A percentile compares a stretch with the other conserved stretches of the same genome.
Conservation (phyloP, 805 yeast genomes). For the Teunomyces barrocoloradensis region DNA sequence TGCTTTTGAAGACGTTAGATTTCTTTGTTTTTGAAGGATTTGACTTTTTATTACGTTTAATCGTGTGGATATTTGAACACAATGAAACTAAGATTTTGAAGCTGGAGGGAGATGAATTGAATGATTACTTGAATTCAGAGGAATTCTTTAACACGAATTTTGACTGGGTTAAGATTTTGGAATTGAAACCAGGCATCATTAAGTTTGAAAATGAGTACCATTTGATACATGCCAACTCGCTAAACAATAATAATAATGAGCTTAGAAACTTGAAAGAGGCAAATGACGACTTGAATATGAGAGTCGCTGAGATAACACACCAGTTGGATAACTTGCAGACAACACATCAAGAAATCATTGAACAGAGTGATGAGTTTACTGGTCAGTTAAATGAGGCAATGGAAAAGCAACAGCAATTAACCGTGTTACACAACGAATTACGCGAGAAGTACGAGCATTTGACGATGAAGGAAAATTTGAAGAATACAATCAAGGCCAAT, state of each 20-base stretch:
- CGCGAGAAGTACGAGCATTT: constrained; percentile 12
- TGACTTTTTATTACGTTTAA: constrained; percentile 29
- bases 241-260: constrained; percentile 38
- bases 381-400: constrained; percentile 8
- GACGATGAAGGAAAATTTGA: constrained; percentile 19
- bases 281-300: constrained; percentile 30
- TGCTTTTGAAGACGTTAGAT: constrained; percentile 24
- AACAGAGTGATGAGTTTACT: constrained; percentile 29
- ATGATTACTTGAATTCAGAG: constrained; percentile 15
- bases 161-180: constrained; percentile 10
- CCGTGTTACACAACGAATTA: constrained; percentile 7
- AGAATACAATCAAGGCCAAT: constrained; percentile 30
- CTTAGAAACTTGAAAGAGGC: constrained; percentile 36
- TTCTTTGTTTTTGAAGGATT: constrained; percentile 40
- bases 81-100: constrained; percentile 14
- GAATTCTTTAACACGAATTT: constrained; percentile 14
- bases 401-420: constrained; percentile 8
- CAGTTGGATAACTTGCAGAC: constrained; percentile 28
- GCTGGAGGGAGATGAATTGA: constrained; percentile 25
- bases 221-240: constrained; percentile 36
- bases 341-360: constrained; percentile 36
- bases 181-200: constrained; percentile 23
- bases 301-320: constrained; percentile 24
- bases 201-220: constrained; percentile 39
- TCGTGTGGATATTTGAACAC: constrained; percentile 21